phyloP scores from a whole-genome alignment of 202 grass and related monocot genomes.

The Zoysia matrella region DNA sequence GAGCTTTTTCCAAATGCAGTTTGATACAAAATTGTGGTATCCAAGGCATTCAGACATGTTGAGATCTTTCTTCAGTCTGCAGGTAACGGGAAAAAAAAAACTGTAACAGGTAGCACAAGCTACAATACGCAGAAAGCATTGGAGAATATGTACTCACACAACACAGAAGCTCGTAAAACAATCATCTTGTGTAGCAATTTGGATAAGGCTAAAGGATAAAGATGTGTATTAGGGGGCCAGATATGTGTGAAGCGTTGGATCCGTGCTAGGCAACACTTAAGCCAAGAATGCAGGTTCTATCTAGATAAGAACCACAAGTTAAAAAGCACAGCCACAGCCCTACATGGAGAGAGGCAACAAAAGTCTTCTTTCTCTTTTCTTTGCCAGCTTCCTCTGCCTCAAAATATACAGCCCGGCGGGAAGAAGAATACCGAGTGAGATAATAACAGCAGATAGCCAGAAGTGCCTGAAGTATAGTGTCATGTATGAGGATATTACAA shows the following conservation, averaged over 20 bases:
- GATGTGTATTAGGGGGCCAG: conserved; percentile 25
- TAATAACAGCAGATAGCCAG: conserved; percentile 81
- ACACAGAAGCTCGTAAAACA: conserved; percentile 29
- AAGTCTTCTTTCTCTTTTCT: conserved; percentile 91
- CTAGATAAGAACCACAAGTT: conserved; percentile 43
- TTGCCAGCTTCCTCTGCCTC: conserved; percentile 88
- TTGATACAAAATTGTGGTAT: conserved; percentile 28
- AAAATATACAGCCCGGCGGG: conserved; percentile 83
- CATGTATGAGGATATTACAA: conserved; percentile 91
- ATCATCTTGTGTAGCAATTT: conserved; percentile 43
- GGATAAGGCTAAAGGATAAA: conserved; percentile 27
- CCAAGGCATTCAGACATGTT: neutral
- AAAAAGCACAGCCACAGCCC: conserved; percentile 48
- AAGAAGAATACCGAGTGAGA: conserved; percentile 85
- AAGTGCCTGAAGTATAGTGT: conserved; percentile 91
- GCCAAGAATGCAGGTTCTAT: conserved; percentile 47
- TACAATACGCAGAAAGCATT: conserved; percentile 23
- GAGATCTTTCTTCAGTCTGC: conserved; percentile 25
- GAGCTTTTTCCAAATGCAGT: no score
- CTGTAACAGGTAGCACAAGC: conserved; percentile 2
- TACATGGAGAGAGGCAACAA: conserved; percentile 96
- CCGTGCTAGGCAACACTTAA: conserved; percentile 37
- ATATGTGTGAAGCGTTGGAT: conserved; percentile 36
- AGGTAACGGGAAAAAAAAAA: conserved; percentile 17
- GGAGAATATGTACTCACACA: conserved; percentile 34